A percentile compares a stretch with the other conserved stretches of the same genome.
These are phyloP conservation scores for Leptographium flavum DNA, from an alignment of 2,329 filamentous ascomycete genomes.

Conservation along the genomic window DNA sequence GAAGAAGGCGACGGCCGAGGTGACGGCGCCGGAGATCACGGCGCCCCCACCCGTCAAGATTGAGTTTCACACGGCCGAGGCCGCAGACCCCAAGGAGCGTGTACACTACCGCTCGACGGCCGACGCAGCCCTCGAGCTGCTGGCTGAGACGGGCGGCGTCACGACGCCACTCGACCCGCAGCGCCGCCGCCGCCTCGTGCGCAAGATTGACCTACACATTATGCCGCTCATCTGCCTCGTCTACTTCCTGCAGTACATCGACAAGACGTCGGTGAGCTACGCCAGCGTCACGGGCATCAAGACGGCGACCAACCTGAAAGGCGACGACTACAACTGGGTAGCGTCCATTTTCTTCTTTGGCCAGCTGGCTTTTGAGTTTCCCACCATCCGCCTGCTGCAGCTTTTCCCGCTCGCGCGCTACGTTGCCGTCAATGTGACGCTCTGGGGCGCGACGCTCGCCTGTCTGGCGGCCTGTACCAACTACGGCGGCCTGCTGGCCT, in stretches of 20 bases:
- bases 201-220: slow-evolving; percentile 6
- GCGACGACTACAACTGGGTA: slow-evolving; percentile 6
- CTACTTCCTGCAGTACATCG: slow-evolving; percentile 8
- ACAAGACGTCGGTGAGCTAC: slow-evolving; percentile 6
- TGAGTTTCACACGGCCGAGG: no score
- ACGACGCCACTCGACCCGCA: not conserved
- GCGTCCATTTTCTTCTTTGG: slow-evolving; percentile 5
- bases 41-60: no score
- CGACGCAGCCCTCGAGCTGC: slow-evolving; percentile 1
- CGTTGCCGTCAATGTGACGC: slow-evolving; percentile 2
- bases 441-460: slow-evolving; percentile 5
- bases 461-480: slow-evolving; percentile 4
- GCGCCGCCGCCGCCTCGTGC: not conserved
- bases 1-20: not conserved
- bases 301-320: not conserved
- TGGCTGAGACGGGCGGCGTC: not conserved
- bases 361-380: slow-evolving; percentile 5
- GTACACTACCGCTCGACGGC: not conserved
- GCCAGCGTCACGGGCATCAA: slow-evolving; percentile 5
- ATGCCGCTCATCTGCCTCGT: slow-evolving; percentile 8
- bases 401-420: slow-evolving; percentile 5
- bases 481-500: slow-evolving; percentile 10
- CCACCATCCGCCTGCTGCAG: slow-evolving; percentile 5
- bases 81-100: no score
- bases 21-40: not conserved